These are phyloP conservation scores for Melampsora americana DNA, from an alignment of 1,284 basidiomycete species.

Conservation along the genomic window DNA sequence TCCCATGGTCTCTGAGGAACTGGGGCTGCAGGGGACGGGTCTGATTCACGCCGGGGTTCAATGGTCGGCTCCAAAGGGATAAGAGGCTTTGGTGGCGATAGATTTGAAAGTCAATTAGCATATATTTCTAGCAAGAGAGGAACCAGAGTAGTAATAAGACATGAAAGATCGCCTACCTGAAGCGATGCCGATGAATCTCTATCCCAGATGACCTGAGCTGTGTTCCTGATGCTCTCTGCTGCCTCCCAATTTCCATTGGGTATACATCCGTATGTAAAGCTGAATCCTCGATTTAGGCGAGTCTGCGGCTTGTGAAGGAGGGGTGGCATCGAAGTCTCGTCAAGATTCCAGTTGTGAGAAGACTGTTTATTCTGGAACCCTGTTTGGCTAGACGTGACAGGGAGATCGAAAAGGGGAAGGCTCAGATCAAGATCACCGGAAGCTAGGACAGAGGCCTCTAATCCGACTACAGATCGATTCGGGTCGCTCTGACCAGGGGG, in stretches of 20 bases:
- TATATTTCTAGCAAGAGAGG: not conserved
- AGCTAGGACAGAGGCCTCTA: not conserved
- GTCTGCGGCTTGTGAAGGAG: not conserved
- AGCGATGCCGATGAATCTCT: not conserved
- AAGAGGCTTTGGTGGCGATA: not conserved
- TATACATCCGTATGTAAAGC: not conserved
- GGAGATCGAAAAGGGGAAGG: not conserved
- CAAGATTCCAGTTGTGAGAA: not conserved
- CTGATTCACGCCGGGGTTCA: slow-evolving; percentile 29
- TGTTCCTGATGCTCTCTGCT: not conserved
- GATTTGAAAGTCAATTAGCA: not conserved
- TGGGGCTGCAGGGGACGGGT: slow-evolving; percentile 36
- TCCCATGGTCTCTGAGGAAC: slow-evolving; percentile 38
- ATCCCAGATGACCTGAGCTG: not conserved
- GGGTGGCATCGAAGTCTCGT: not conserved
- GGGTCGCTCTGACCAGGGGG: not conserved
- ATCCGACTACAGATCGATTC: not conserved
- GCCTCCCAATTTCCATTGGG: not conserved
- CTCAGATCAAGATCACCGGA: not conserved
- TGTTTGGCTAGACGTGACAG: not conserved
- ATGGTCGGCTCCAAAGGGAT: not conserved
- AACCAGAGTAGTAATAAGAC: not conserved
- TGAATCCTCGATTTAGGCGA: not conserved
- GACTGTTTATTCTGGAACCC: not conserved
- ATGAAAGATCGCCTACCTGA: not conserved